A percentile compares a stretch with the other conserved stretches of the same genome.
Evolutionary conservation across 208 protist species (phyloP).

Genomic region (Leishmania aethiopica): DNA sequence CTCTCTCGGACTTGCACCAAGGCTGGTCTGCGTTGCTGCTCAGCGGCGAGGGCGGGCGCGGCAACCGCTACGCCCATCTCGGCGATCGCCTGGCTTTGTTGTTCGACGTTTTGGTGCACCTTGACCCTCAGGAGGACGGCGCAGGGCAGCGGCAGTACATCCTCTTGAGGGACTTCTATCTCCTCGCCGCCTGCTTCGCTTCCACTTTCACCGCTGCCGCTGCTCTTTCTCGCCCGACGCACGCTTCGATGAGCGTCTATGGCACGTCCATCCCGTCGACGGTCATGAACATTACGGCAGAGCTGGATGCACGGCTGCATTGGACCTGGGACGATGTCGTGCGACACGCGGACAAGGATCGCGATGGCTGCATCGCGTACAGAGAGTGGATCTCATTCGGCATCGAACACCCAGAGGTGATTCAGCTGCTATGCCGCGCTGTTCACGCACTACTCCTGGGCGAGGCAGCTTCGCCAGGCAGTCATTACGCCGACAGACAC

Average conservation of each 20-base stretch:
- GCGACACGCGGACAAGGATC: conserved; percentile 49
- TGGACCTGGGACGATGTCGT: conserved; percentile 39
- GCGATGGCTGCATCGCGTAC: conserved; percentile 53
- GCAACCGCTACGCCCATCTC: conserved; percentile 14
- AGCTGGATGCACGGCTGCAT: conserved; percentile 10
- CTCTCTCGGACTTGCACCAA: background rate
- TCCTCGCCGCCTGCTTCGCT: conserved; percentile 21
- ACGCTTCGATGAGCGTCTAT: conserved; percentile 1
- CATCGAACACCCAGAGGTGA: conserved; percentile 40
- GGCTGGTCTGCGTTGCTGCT: conserved; percentile 9
- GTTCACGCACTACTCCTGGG: conserved; percentile 16
- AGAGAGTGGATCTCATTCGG: conserved; percentile 59
- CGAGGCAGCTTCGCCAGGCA: background rate
- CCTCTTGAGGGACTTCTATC: conserved; percentile 48
- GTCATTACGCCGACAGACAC: background rate
- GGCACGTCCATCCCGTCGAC: conserved; percentile 6
- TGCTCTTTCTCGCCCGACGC: background rate
- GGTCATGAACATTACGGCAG: conserved; percentile 5
- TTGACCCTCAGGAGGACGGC: conserved; percentile 24
- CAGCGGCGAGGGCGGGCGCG: conserved; percentile 1
- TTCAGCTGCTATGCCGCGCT: conserved; percentile 37
- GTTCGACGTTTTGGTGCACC: conserved; percentile 31
- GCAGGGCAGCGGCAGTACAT: conserved; percentile 34
- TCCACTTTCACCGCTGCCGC: background rate
- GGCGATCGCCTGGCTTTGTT: conserved; percentile 19